Conservation (phyloP, 495 filamentous ascomycete genomes). For the Wilcoxina mikolae region DNA sequence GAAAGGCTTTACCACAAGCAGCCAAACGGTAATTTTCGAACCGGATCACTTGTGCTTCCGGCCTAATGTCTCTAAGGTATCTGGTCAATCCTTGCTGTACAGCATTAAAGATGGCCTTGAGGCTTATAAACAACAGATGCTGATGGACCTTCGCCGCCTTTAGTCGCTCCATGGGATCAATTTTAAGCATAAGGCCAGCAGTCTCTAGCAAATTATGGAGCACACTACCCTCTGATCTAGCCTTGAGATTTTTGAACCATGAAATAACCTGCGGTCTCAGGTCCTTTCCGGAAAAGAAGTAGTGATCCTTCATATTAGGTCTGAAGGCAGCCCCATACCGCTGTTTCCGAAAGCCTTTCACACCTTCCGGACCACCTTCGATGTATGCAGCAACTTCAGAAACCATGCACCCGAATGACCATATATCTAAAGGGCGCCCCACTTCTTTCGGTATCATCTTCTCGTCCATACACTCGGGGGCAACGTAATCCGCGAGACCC, state of each 20-base stretch:
- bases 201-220: background rate
- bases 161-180: background rate
- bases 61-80: background rate
- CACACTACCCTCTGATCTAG: background rate
- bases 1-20: background rate
- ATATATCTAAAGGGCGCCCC: constrained; percentile 7
- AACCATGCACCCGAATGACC: constrained; percentile 9
- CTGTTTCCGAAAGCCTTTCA: background rate
- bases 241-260: background rate
- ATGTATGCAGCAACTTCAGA: constrained; percentile 3
- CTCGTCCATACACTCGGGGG: background rate
- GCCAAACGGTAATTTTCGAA: background rate
- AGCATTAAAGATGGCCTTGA: background rate
- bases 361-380: background rate
- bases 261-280: background rate
- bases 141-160: background rate
- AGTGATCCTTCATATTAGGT: background rate
- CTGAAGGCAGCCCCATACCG: background rate
- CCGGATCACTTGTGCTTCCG: background rate
- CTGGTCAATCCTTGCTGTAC: background rate
- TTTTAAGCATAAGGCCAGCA: background rate
- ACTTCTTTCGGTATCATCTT: background rate
- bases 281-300: background rate
- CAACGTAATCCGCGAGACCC: background rate
- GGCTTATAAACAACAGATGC: background rate